These are phyloP conservation scores for Termitomyces bulborhizus DNA, from an alignment of 768 basidiomycete species.

Conservation along the genomic window DNA sequence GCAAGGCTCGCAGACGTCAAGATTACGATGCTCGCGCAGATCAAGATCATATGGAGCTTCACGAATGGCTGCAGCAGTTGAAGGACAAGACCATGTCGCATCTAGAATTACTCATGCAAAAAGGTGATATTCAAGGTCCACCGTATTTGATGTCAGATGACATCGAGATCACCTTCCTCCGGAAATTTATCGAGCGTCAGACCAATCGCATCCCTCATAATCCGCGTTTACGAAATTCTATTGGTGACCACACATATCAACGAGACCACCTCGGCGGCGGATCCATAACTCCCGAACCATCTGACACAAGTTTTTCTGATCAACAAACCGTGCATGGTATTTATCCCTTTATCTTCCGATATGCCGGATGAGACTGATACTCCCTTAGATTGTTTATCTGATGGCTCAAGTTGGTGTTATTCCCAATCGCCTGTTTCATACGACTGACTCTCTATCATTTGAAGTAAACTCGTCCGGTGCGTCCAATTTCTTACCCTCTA, in stretches of 20 bases:
- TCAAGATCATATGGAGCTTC: slow-evolving; percentile 85
- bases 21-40: slow-evolving; percentile 82
- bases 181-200: slow-evolving; percentile 79
- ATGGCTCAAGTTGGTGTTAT: slow-evolving; percentile 34
- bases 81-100: slow-evolving; percentile 90
- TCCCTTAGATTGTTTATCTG: slow-evolving; percentile 27
- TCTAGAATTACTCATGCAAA: slow-evolving; percentile 81
- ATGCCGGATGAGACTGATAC: slow-evolving; percentile 5
- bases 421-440: slow-evolving; percentile 46
- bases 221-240: slow-evolving; percentile 64
- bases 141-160: slow-evolving; percentile 80
- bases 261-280: slow-evolving; percentile 37
- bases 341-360: slow-evolving; percentile 4
- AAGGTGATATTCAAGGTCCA: slow-evolving; percentile 80
- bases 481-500: slow-evolving; percentile 15
- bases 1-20: slow-evolving; percentile 74
- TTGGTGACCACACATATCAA: slow-evolving; percentile 27
- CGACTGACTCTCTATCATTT: slow-evolving; percentile 46
- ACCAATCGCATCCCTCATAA: slow-evolving; percentile 72
- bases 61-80: slow-evolving; percentile 83
- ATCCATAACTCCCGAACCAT: slow-evolving; percentile 43
- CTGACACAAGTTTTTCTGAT: slow-evolving; percentile 36
- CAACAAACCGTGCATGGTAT: slow-evolving; percentile 24
- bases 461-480: slow-evolving; percentile 58
- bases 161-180: slow-evolving; percentile 69